Base-by-base conservation (phyloP, 2,329 filamentous ascomycete species). In the Penicillium sp. region DNA sequence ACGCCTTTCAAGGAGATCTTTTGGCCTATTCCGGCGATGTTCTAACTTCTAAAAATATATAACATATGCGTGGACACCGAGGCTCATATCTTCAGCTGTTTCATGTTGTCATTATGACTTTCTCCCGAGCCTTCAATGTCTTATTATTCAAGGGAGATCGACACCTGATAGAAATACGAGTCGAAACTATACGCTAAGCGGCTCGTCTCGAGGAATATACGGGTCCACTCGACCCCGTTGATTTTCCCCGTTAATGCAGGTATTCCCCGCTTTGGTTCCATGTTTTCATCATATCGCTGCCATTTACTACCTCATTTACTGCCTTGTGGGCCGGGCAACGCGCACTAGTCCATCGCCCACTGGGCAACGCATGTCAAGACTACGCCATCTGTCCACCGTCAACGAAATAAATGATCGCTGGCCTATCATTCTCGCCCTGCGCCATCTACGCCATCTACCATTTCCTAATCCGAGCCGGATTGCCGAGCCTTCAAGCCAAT, bases 1-100 rank as follows among this genome's bases (percentile, higher is more conserved):
- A 9, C 24, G 7, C 20, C 42, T 46, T 44, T 50, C 47, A 46
- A 40, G 37, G n/a, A 40, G 4, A 8, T n/a, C 39, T 18, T 41
- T 51, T 53, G 10, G 5, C 42, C 44, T 9, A 10, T 20, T 40
- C 49, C 44, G 53, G 47, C 44, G 33, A 39, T 12, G 15, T n/a
- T 47, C 20, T 23, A 3, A 23, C 20, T 23, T 23, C 20, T 23
- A 23, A 23, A 55, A 54, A 50, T 44, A 56, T 57, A 56, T 46
- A 38, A 8, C 23, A 25, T 18, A 18, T 18, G 15, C 15, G 15
- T 23, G 20, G 20, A 3, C 37, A 2, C 4, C 20, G 24, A 5
- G 18, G 15, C 15, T 20, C 15, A 3, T 20, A 18, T 37, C 12
- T 37, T 9, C 8, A 20, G 7, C 18, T 12, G 33, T 10, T 12